phyloP scores from a whole-genome alignment of 768 basidiomycete genomes.

The Auriscalpium vulgare region DNA sequence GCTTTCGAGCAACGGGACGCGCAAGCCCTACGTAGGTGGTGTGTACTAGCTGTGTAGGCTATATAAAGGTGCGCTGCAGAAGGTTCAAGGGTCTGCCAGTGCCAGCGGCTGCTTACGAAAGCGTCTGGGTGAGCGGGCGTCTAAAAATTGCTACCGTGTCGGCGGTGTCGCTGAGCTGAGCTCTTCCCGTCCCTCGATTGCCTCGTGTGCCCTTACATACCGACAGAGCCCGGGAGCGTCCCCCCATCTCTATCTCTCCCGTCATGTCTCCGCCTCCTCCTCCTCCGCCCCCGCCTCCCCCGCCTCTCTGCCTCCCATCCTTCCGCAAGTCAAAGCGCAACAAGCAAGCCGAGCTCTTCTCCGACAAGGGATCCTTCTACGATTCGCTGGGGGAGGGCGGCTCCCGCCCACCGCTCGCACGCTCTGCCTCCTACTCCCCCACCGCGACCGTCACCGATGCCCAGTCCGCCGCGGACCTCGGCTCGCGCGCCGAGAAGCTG shows the following conservation, averaged over 20 bases:
- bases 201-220: background rate
- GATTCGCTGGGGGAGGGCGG: background rate
- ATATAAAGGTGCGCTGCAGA: too few relatives aligned
- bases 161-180: too few relatives aligned
- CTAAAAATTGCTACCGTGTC: too few relatives aligned
- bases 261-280: constrained; percentile 13
- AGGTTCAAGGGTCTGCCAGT: too few relatives aligned
- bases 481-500: constrained; percentile 11
- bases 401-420: constrained; percentile 6
- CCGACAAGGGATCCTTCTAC: constrained; percentile 7
- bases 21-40: too few relatives aligned
- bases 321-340: constrained; percentile 12
- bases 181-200: background rate
- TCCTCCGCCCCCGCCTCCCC: constrained; percentile 9
- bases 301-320: constrained; percentile 13
- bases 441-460: constrained; percentile 12
- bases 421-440: constrained; percentile 10
- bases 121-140: too few relatives aligned
- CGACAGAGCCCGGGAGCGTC: background rate
- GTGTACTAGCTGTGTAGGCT: too few relatives aligned
- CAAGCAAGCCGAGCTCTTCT: constrained; percentile 3
- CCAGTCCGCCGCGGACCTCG: background rate
- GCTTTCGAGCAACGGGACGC: too few relatives aligned
- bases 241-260: background rate
- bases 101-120: too few relatives aligned